phyloP scores from a whole-genome alignment of 2,329 filamentous ascomycete species.

The Colletotrichum zoysiae region DNA sequence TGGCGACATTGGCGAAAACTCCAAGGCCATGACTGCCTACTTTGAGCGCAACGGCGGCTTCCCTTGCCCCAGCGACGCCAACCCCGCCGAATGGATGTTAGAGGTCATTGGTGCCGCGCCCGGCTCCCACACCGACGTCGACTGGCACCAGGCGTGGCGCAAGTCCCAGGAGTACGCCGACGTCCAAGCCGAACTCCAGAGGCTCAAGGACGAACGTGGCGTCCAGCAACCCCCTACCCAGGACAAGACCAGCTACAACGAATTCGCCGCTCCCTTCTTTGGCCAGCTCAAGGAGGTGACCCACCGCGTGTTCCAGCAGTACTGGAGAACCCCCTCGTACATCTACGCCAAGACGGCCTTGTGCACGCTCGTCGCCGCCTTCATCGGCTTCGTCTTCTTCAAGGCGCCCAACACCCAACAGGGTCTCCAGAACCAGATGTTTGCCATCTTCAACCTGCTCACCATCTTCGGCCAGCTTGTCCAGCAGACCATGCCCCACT shows the following conservation, averaged over 20 bases:
- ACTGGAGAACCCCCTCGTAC: conserved; percentile 91
- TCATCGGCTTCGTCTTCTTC: conserved; percentile 87
- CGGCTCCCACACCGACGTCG: conserved; percentile 71
- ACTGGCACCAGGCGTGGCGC: conserved; percentile 75
- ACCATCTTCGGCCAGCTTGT: conserved; percentile 85
- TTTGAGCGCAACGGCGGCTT: conserved; percentile 80
- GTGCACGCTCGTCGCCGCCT: conserved; percentile 74
- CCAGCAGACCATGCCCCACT: conserved; percentile 88
- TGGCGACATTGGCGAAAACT: conserved; percentile 81
- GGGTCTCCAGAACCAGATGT: conserved; percentile 88
- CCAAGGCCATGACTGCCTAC: conserved; percentile 76
- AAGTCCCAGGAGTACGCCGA: conserved; percentile 66
- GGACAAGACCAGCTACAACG: conserved; percentile 67
- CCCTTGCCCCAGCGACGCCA: conserved; percentile 75
- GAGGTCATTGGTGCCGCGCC: conserved; percentile 73
- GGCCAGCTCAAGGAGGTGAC: conserved; percentile 77
- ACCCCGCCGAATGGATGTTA: conserved; percentile 87
- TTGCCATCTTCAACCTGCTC: conserved; percentile 85
- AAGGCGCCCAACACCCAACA: conserved; percentile 78
- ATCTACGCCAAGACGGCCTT: conserved; percentile 86
- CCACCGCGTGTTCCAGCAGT: conserved; percentile 86
- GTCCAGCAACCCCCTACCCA: conserved; percentile 48
- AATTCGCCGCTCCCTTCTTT: conserved; percentile 83
- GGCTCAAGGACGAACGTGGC: conserved; percentile 65
- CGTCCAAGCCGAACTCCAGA: conserved; percentile 69